Base-by-base conservation (phyloP, 371 early-diverging fungal species). In the Mortierella polycephala region DNA sequence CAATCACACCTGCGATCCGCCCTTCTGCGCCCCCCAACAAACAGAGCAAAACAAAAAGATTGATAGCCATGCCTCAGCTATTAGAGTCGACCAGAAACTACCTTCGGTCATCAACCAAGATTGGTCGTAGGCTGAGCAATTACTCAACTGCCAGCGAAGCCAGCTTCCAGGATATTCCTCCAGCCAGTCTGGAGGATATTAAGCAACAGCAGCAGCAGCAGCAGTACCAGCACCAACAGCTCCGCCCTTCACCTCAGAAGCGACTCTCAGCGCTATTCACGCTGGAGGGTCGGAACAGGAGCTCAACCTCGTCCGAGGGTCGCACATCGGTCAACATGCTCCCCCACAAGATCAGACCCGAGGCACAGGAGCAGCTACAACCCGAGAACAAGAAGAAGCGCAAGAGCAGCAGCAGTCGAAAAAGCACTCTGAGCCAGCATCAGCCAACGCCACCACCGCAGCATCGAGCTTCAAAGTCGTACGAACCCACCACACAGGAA, bases 71-170 rank as follows among this genome's bases (percentile, higher is more conserved):
- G 71, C 53, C 64, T 44, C 71, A 70, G 59, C 50, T 70, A 10
- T 20, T 70, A 23, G 71, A 70, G 54, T 70, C 71, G 13, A 70
- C 71, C 39, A 57, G 64, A 30, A 64, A 57, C 37, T 70, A 70
- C 46, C 71, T 70, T 45, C 39, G 30, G 57, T 57, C 63, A n/a
- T 69, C 70, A 16, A 69, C 70, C 45, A 69, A 63, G 51, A 40
- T 69, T 12, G 70, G 70, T 13, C 64, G 71, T 44, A 58, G 71
- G 18, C 42, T 70, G 60, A 70, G 71, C 55, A 57, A 49, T 18
- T 62, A 62, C 50, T 64, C 64, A 16, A 70, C 64, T 47, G 64
- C 59, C 8, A 70, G 71, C 20, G 71, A 70, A 42, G 54, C 71
- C 60, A 70, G 71, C 37, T 60, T 70, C 2, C 57, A 42, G 46